Evolutionary conservation across 2,329 filamentous ascomycete genomes (phyloP).

Genomic region (Exophiala xenobiotica): DNA sequence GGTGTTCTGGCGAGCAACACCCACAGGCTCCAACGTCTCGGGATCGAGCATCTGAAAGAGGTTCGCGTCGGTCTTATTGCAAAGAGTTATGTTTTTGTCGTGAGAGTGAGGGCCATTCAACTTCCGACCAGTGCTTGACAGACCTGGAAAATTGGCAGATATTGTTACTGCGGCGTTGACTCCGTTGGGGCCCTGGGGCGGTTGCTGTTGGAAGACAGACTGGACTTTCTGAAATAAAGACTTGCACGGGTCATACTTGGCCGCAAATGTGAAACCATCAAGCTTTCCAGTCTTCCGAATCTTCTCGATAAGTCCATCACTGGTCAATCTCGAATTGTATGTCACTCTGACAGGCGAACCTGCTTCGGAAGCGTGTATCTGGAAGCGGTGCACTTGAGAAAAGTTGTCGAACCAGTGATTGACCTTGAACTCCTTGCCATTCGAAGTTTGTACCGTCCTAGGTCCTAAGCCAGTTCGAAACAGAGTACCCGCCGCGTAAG

Average conservation of each 20-base stretch:
- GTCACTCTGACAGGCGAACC: slow-evolving; percentile 49
- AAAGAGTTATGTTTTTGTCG: slow-evolving; percentile 49
- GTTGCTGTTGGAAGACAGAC: slow-evolving; percentile 53
- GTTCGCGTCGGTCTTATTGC: slow-evolving; percentile 60
- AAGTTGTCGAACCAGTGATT: slow-evolving; percentile 78
- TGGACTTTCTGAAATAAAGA: slow-evolving; percentile 71
- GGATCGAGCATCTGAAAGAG: slow-evolving; percentile 64
- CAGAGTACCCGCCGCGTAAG: slow-evolving; percentile 68
- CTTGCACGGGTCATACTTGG: slow-evolving; percentile 71
- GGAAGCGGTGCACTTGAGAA: slow-evolving; percentile 68
- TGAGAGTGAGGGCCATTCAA: slow-evolving; percentile 21
- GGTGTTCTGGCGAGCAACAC: slow-evolving; percentile 57
- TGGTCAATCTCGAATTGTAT: slow-evolving; percentile 71
- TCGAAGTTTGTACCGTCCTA: slow-evolving; percentile 60
- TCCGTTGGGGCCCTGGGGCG: slow-evolving; percentile 36
- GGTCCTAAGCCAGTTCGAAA: slow-evolving; percentile 74
- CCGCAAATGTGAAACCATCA: slow-evolving; percentile 64
- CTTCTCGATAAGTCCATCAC: slow-evolving; percentile 61
- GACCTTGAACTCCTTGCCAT: slow-evolving; percentile 58
- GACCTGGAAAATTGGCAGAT: slow-evolving; percentile 62
- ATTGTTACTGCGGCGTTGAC: slow-evolving; percentile 67
- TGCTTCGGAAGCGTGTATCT: slow-evolving; percentile 54
- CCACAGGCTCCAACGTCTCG: slow-evolving; percentile 69
- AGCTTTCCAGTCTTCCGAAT: slow-evolving; percentile 61
- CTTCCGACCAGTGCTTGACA: slow-evolving; percentile 35